These are phyloP conservation scores for Cystobasidium ongulense DNA, from an alignment of 768 basidiomycete genomes.

Conservation along the genomic window DNA sequence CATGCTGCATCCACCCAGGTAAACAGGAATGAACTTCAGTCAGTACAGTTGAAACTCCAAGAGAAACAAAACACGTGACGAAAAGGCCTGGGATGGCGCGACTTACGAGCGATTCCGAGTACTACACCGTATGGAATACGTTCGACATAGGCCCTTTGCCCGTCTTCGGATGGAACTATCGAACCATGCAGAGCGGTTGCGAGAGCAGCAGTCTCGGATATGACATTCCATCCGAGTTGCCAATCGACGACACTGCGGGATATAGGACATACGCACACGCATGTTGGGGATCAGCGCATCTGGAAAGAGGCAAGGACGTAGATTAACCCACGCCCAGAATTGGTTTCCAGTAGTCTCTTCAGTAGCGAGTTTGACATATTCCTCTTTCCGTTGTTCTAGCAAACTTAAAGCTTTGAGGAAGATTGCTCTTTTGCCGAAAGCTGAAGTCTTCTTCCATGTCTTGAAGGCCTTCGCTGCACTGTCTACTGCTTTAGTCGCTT, in stretches of 20 bases:
- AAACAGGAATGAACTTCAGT: background rate
- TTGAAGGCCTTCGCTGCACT: slow-evolving; percentile 23
- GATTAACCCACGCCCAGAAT: slow-evolving; percentile 3
- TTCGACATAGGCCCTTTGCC: slow-evolving; percentile 14
- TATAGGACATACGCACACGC: background rate
- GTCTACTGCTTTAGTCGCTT: slow-evolving; percentile 6
- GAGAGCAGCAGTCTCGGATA: slow-evolving; percentile 18
- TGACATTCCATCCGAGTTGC: slow-evolving; percentile 18
- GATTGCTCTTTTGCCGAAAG: slow-evolving; percentile 5
- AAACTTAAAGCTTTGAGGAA: slow-evolving; percentile 16
- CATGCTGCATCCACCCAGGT: slow-evolving; percentile 1
- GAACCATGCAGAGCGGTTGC: slow-evolving; percentile 17
- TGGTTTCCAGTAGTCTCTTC: slow-evolving; percentile 24
- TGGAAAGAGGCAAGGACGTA: background rate
- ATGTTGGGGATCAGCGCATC: background rate
- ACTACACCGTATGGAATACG: slow-evolving; percentile 25
- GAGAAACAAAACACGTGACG: background rate
- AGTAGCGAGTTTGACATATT: slow-evolving; percentile 10
- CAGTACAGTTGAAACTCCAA: background rate
- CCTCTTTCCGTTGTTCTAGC: slow-evolving; percentile 16
- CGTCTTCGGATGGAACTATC: slow-evolving; percentile 9
- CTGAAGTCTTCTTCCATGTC: slow-evolving; percentile 18
- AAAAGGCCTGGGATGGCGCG: background rate
- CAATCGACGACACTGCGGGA: slow-evolving; percentile 27
- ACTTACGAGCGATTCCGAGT: slow-evolving; percentile 24